Base-by-base conservation (phyloP, 495 filamentous ascomycete genomes). In the Penicillium daleae region DNA sequence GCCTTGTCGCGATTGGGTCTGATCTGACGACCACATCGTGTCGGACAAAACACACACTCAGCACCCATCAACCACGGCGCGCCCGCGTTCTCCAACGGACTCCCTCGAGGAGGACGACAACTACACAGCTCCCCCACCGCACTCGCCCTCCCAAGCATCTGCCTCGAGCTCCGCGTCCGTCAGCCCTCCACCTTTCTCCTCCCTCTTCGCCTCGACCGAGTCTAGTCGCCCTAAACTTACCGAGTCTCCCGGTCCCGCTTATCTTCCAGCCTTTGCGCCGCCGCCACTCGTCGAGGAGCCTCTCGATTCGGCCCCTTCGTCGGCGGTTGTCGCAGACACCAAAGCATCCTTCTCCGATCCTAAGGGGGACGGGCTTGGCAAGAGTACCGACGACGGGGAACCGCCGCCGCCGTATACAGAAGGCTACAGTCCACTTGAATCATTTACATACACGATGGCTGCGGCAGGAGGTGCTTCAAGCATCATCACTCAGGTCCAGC, bases 401-500 rank as follows among this genome's bases (percentile, higher is more conserved):
- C 95, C 95, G 22, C 95, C 95, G 63, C 95, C 95, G 51, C 95
- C 95, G 40, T 99, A 99, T 74, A 92, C 91, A 60, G 95, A 98
- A 86, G 92, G 93, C 64, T 88, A 83, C 59, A 97, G 92, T 77
- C 96, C 96, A 54, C 87, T 99, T 75, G 86, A 90, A 50, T 92
- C 90, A 49, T 99, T 99, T 71, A 90, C 91, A 68, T 99, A 97
- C 87, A 88, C 96, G 67, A 98, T 98, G 96, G 92, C 93, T 77
- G 90, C 92, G 72, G 92, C 93, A 76, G 93, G 92, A 83, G 95
- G 93, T 77, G 91, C 93, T 66, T 89, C 94, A 79, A 97, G 94
- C 86, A 96, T 99, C 72, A 93, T 99, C 77, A 99, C 95, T 76
- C 95, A 99, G 80, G 95, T 99, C 57, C 92, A 95, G 70, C 95